Evolutionary conservation across 2,329 filamentous ascomycete genomes (phyloP), one percentile per base, ranked within the genome.

Genomic region (Colletotrichum chlorophyti): DNA sequence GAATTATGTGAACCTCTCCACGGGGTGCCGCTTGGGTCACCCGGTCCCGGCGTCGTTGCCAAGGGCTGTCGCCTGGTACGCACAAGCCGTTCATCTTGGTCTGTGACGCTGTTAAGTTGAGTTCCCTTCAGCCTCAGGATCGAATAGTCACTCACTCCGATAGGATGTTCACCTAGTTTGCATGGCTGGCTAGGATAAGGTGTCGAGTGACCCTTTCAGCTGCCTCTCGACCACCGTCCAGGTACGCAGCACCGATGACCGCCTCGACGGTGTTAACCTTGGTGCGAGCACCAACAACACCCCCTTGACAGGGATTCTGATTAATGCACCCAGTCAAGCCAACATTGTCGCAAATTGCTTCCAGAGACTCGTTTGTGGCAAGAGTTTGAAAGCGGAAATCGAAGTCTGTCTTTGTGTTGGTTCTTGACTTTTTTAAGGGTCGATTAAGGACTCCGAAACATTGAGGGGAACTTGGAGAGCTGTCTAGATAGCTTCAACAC

Each of bases 211-310:
- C 51, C 6, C n/a, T 21, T 0, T n/a, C 34, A 0, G 42, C 43
- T 6, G 42, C 51, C 4, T 34, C 42, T 19, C 31, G 19, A 1
- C 43, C 51, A 3, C 42, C 34, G 17, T 55, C 46, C 31, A 24
- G 11, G 10, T 17, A 50, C 15, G 26, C 46, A 3, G 53, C 53
- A 3, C 35, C 53, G 2, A 51, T 37, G 1, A 55, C 24, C 5
- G 46, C 53, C 37, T 50, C 29, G 12, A 55, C 7, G 12, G 37
- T 43, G 29, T 15, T 35, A 1, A 37, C n/a, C 29, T 55, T 55
- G 14, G 34, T 42, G 6, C 23, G 17, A 10, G 37, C 10, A n/a
- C 10, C 15, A 29, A 49, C 3, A 21, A 4, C 5, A 23, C 9
- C 3, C 10, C 35, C 29, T 17, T 50, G 52, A 5, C 43, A 27